Evolutionary conservation across 2,329 filamentous ascomycete genomes (phyloP).

Genomic region (Pseudogymnoascus sp.): DNA sequence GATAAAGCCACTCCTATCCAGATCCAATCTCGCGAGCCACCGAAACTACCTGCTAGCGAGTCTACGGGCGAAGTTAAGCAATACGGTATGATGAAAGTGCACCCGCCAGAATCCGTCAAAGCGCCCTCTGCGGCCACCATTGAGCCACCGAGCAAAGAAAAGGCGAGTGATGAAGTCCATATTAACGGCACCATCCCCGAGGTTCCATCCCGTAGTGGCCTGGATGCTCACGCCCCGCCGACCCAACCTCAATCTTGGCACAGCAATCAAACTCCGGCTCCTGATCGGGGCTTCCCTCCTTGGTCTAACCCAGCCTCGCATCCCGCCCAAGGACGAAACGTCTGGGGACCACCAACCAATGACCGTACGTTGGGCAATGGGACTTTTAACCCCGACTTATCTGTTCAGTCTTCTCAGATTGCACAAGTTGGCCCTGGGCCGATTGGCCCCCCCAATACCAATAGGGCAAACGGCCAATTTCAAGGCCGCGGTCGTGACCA

Average conservation of each 20-base stretch:
- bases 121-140: not conserved
- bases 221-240: not conserved
- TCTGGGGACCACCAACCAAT: slow-evolving; percentile 68
- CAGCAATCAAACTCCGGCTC: slow-evolving; percentile 23
- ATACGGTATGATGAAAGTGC: slow-evolving; percentile 38
- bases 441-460: slow-evolving; percentile 27
- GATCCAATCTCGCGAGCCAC: slow-evolving; percentile 23
- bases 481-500: slow-evolving; percentile 23
- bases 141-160: not conserved
- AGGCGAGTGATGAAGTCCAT: not conserved
- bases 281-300: slow-evolving; percentile 39
- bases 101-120: slow-evolving; percentile 32
- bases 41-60: slow-evolving; percentile 12
- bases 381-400: slow-evolving; percentile 60
- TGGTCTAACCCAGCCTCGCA: slow-evolving; percentile 37
- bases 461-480: slow-evolving; percentile 22
- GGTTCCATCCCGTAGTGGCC: not conserved
- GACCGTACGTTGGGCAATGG: slow-evolving; percentile 69
- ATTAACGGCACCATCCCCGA: not conserved
- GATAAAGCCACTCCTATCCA: slow-evolving; percentile 32
- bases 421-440: slow-evolving; percentile 24
- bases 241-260: slow-evolving; percentile 25
- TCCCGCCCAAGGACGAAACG: slow-evolving; percentile 45
- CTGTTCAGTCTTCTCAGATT: slow-evolving; percentile 29
- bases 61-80: slow-evolving; percentile 34